Percentiles rank a stretch among this genome's conserved stretches.
phyloP scores from a whole-genome alignment of 73 alveolate species.

The Stentor coeruleus region DNA sequence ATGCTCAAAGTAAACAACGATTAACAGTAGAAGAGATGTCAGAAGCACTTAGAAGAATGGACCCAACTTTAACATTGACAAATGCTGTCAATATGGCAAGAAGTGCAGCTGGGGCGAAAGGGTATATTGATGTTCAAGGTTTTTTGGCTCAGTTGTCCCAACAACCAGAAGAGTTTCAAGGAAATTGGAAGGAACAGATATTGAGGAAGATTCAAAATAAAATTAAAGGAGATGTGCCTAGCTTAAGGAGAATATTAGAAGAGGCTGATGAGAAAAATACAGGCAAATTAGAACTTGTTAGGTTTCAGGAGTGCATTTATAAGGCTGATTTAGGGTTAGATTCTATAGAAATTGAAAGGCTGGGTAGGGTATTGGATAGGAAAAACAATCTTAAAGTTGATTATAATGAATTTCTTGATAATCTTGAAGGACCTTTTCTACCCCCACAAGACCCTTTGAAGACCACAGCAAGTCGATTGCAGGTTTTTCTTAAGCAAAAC shows the following conservation, averaged over 20 bases:
- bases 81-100: slow-evolving; percentile 28
- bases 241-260: neutral
- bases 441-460: slow-evolving; percentile 21
- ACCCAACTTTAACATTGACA: slow-evolving; percentile 14
- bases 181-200: slow-evolving; percentile 6
- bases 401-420: slow-evolving; percentile 8
- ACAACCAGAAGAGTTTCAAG: slow-evolving; percentile 13
- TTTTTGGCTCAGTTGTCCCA: slow-evolving; percentile 10
- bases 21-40: slow-evolving; percentile 10
- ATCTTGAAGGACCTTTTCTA: slow-evolving; percentile 8
- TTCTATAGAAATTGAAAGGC: slow-evolving; percentile 17
- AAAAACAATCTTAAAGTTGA: neutral
- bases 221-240: neutral
- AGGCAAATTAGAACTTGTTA: slow-evolving; percentile 7
- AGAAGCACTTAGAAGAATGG: slow-evolving; percentile 23
- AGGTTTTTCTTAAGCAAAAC: slow-evolving; percentile 12
- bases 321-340: slow-evolving; percentile 1
- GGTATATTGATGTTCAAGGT: slow-evolving; percentile 23
- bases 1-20: slow-evolving; percentile 10
- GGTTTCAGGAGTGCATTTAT: slow-evolving; percentile 7
- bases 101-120: slow-evolving; percentile 22
- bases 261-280: slow-evolving; percentile 23
- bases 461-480: neutral
- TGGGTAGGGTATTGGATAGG: slow-evolving; percentile 11
- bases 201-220: slow-evolving; percentile 17